Base-by-base conservation (phyloP, 2,329 filamentous ascomycete genomes). In the Amauroascus verrucosus region DNA sequence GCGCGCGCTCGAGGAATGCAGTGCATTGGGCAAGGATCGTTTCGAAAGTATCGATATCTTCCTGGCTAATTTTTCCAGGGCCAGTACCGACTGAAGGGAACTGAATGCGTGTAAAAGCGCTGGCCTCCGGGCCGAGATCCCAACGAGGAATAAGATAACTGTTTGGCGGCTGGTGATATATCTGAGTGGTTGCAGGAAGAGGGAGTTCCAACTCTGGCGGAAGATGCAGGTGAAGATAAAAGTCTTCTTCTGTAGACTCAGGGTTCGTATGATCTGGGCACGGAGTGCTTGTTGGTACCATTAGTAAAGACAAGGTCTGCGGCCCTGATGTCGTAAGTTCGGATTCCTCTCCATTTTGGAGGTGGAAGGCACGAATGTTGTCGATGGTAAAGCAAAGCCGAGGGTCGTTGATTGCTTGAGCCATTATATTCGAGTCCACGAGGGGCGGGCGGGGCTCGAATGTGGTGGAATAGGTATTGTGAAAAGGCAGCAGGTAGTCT, bases 11-110 rank as follows among this genome's bases (percentile, higher is more conserved):
- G 3, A 95, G 79, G 68, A 98, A 97, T 1, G 91, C 88, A 1
- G 91, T 97, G 70, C 91, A 97, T 71, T 97, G 89, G n/a, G 91
- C 91, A 48, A 97, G 77, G 59, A 97, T 97, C 2, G 91, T 96
- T 75, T 97, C 91, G 64, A 96, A 97, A 0, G 91, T 97, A 66
- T 96, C 89, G 40, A 95, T 77, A 67, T 96, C 91, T 67, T 97
- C 90, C 68, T 96, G 89, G 1, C 86, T 80, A 24, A 86, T 84
- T 32, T 79, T 76, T 67, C 7, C 56, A 1, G 75, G 67, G 0
- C 86, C 83, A 56, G 76, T 82, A 18, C 87, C 87, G 22, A 86
- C 74, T 2, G 77, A 67, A 0, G 90, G 90, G 61, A 98, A 97
- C 66, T 96, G 86, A 65, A 98, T 88, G 53, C 89, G 80, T 18